Evolutionary conservation across 768 basidiomycete species (phyloP), one percentile per base, ranked within the genome.

Genomic region (Pulveroboletus frians): DNA sequence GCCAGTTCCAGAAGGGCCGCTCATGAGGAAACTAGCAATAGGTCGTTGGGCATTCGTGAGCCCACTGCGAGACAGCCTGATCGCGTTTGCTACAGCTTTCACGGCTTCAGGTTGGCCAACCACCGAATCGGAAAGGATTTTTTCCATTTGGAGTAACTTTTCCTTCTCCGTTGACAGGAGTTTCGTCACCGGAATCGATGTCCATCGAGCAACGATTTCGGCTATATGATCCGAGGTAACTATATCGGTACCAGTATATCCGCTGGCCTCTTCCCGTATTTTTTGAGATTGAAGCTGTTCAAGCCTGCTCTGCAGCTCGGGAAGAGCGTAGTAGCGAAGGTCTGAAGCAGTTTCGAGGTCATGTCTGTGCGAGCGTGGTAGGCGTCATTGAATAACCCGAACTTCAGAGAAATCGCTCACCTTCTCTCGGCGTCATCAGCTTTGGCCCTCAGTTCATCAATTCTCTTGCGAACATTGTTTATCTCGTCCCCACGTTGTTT

Each of bases 201-300:
- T 95, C 93, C 93, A 97, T 49, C 87, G 79, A 17, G 82, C 87
- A 21, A 98, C 92, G 53, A 98, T 93, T 64, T 94, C 90, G 15
- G 92, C 91, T 51, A 99, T 97, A 52, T 89, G 83, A 53, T 94
- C 92, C 15, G 91, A 76, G 4, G 86, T 88, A 40, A 96, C 93
- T 9, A 75, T 75, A 53, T 92, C 88, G 15, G 76, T 66, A 14
- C 80, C 79, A 39, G 71, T 70, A 13, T 76, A 72, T 44, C 73
- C 73, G 47, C 58, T 59, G 53, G 77, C 80, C 55, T 91, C 85
- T 57, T 91, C 85, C 53, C 85, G 83, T 8, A 74, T 76, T 64
- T 92, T 92, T 65, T 80, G 83, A 26, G 79, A 77, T 69, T 94
- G 74, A 41, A 87, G 78, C 53, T 75, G 71, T 55, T 82, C 79